Evolutionary conservation across 345 rosid species (phyloP), one percentile per base, ranked within the genome.

Genomic region (Anacardium occidentale): DNA sequence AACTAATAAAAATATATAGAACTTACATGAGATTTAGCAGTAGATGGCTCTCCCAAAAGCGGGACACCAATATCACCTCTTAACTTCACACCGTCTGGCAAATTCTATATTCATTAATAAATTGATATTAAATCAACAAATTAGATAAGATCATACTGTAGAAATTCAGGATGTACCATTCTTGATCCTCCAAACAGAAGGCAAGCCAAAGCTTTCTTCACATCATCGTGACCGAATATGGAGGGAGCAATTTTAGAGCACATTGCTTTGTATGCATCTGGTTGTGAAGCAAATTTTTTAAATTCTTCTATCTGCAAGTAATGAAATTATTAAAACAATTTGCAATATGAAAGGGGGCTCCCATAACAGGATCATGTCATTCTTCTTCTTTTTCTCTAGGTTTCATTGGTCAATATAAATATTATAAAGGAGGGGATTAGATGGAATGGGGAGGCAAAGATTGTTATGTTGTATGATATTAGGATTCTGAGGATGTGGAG

Each of bases 111-210:
- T 22, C 50, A 17, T 2, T 7, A 21, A 73, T 59, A 58, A 62
- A 22, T 47, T 21, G 10, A 77, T 73, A 76, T 8, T 65, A 25
- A 18, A 66, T 29, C 37, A 62, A 62, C 34, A 21, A 32, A 71
- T 24, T 21, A 34, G 8, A 50, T n/a, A 26, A 57, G 69, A 58
- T 47, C 25, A 2, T 34, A 66, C 62, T 21, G 54, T 62, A 12
- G 34, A 74, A 34, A 76, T 40, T 57, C 55, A 69, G 59, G 22
- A 47, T 15, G 29, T 80, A 87, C 98, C 89, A 92, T 92, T 76
- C 98, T 90, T 22, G 97, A 85, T 72, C 99, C 99, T 83, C 98
- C 96, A 83, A 95, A 95, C 40, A 95, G 84, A 76, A 95, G 98
- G 80, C 98, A 92, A 45, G 98, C 91, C 71, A 88, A 88, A 70